Conservation (phyloP, 768 basidiomycete genomes). For the Lactifluus piperatus region DNA sequence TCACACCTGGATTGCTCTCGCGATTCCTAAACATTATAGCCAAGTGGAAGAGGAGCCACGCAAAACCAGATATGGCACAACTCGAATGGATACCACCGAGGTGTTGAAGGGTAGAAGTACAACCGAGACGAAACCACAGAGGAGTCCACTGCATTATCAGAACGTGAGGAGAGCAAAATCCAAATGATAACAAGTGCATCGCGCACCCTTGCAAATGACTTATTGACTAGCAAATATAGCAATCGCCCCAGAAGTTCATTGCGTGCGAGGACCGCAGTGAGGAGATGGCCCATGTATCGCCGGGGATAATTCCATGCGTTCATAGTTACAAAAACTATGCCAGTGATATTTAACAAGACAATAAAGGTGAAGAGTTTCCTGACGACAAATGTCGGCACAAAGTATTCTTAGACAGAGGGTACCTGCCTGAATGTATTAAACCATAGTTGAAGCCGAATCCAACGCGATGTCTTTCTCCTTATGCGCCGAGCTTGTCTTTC, state of each 20-base stretch:
- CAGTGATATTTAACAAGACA: conserved; percentile 27
- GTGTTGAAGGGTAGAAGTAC: conserved; percentile 39
- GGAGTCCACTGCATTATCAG: conserved; percentile 30
- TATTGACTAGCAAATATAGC: conserved; percentile 31
- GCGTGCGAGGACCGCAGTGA: conserved; percentile 34
- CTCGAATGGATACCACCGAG: conserved; percentile 76
- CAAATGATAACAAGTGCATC: background rate
- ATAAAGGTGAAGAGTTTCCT: conserved; percentile 32
- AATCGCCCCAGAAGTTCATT: conserved; percentile 36
- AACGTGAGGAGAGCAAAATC: background rate
- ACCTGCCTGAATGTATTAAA: conserved; percentile 32
- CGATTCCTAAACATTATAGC: conserved; percentile 45
- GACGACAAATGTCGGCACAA: background rate
- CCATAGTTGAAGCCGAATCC: conserved; percentile 30
- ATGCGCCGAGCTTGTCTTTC: conserved; percentile 4
- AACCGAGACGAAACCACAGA: conserved; percentile 32
- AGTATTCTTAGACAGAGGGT: background rate
- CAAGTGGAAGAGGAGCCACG: conserved; percentile 61
- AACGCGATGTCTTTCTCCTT: conserved; percentile 23
- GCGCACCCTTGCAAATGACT: conserved; percentile 31
- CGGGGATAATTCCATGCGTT: conserved; percentile 31
- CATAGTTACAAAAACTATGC: conserved; percentile 27
- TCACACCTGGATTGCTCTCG: conserved; percentile 41
- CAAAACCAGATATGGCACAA: conserved; percentile 60
- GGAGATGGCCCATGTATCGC: conserved; percentile 33